These are phyloP conservation scores for Bullera alba DNA, from an alignment of 768 basidiomycete species.

Conservation along the genomic window DNA sequence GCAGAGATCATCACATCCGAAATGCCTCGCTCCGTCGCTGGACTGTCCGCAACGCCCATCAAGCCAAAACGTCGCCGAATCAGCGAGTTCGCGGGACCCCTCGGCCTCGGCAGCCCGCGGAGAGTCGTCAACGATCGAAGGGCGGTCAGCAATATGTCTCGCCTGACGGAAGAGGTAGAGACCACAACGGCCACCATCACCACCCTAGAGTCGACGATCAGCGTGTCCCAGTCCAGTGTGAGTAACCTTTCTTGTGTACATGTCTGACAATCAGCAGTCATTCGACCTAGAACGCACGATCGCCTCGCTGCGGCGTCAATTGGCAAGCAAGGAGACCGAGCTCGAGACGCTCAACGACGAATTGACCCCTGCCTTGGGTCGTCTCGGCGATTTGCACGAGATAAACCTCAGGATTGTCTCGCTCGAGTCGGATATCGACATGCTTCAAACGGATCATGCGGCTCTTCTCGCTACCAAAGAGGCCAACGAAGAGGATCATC, in stretches of 20 bases:
- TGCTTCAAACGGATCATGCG: slow-evolving; percentile 1
- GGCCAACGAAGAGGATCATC: slow-evolving; percentile 1
- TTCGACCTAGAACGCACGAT: slow-evolving; percentile 28
- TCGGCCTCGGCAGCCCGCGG: slow-evolving; percentile 25
- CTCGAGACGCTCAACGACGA: slow-evolving; percentile 12
- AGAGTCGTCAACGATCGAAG: slow-evolving; percentile 17
- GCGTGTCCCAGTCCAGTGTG: too few relatives aligned
- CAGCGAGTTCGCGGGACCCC: slow-evolving; percentile 34
- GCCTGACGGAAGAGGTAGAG: slow-evolving; percentile 24
- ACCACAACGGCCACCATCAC: not conserved
- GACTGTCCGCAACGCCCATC: slow-evolving; percentile 15
- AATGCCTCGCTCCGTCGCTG: slow-evolving; percentile 14
- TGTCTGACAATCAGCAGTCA: slow-evolving; percentile 8
- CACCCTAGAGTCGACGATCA: too few relatives aligned
- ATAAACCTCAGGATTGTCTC: not conserved
- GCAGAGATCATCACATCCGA: slow-evolving; percentile 40
- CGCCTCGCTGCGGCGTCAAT: slow-evolving; percentile 20
- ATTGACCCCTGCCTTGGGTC: slow-evolving; percentile 7
- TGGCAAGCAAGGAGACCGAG: slow-evolving; percentile 26
- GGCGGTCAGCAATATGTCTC: slow-evolving; percentile 36
- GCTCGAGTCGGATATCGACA: slow-evolving; percentile 1
- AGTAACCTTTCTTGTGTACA: too few relatives aligned
- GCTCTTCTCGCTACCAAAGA: slow-evolving; percentile 1
- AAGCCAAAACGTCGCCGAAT: slow-evolving; percentile 38
- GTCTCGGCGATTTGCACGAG: slow-evolving; percentile 4